Percentiles rank a stretch among this genome's conserved stretches.
Evolutionary conservation across 106 monocot species (phyloP).

Genomic region (Phalaenopsis aphrodite): DNA sequence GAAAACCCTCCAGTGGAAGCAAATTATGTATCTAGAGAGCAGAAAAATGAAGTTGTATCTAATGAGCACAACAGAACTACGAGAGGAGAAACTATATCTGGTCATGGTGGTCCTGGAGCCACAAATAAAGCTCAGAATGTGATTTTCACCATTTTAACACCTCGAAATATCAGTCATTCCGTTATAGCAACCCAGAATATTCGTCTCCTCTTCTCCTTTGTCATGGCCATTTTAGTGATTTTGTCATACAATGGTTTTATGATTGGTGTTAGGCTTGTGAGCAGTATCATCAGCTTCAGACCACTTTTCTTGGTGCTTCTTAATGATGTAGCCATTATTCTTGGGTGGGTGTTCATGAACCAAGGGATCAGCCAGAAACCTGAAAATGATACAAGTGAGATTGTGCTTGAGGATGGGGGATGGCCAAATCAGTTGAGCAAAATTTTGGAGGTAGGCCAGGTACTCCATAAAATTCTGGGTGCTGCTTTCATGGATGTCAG

Average conservation of each 20-base stretch:
- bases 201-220: constrained; percentile 31
- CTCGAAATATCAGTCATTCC: constrained; percentile 21
- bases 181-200: constrained; percentile 41
- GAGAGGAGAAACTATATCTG: neutral
- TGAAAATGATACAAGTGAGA: neutral
- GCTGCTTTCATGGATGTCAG: constrained; percentile 55
- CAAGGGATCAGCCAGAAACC: constrained; percentile 5
- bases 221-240: constrained; percentile 30
- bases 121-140: neutral
- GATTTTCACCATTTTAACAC: constrained; percentile 10
- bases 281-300: constrained; percentile 30
- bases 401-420: constrained; percentile 1
- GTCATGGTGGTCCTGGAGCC: neutral
- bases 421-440: constrained; percentile 21
- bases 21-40: neutral
- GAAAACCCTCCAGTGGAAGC: neutral
- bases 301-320: constrained; percentile 55
- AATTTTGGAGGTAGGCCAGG: constrained; percentile 28
- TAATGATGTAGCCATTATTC: constrained; percentile 41
- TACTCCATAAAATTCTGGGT: constrained; percentile 29
- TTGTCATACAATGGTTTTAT: constrained; percentile 15
- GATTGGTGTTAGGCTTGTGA: constrained; percentile 7
- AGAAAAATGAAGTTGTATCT: neutral
- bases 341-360: constrained; percentile 22
- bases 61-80: neutral